These are phyloP conservation scores for Albifimbria verrucaria DNA, from an alignment of 2,329 filamentous ascomycete genomes.

Conservation along the genomic window DNA sequence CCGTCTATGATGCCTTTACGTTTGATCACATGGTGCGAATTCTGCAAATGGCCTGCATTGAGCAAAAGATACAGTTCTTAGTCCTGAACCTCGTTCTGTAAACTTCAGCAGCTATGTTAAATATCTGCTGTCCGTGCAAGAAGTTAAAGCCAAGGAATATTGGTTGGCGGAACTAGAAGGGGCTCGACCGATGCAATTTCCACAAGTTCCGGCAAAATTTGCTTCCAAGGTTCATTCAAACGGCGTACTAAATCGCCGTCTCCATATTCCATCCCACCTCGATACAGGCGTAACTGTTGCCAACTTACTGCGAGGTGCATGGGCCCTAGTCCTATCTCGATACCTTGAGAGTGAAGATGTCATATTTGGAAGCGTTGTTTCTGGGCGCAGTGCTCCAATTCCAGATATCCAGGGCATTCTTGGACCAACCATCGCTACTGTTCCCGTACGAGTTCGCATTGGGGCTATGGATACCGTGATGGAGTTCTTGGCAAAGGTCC, in stretches of 20 bases:
- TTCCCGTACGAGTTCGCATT: constrained; percentile 36
- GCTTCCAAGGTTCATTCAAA: constrained; percentile 38
- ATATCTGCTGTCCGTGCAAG: too few species aligned
- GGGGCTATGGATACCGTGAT: constrained; percentile 16
- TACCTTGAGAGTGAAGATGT: constrained; percentile 41
- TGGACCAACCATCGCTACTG: constrained; percentile 35
- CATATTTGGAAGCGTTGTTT: constrained; percentile 39
- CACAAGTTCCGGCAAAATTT: too few species aligned
- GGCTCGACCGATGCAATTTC: too few species aligned
- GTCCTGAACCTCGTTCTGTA: too few species aligned
- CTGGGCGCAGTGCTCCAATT: constrained; percentile 29
- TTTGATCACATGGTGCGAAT: too few species aligned
- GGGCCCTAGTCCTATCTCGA: constrained; percentile 44
- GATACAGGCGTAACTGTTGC: constrained; percentile 6
- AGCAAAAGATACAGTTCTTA: too few species aligned
- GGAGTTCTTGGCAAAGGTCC: constrained; percentile 8
- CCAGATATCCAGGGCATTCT: constrained; percentile 14
- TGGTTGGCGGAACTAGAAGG: too few species aligned
- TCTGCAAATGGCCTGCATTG: constrained; percentile 26
- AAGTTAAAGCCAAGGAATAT: too few species aligned
- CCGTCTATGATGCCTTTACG: constrained; percentile 49
- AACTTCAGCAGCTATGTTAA: too few species aligned
- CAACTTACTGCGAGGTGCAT: constrained; percentile 34
- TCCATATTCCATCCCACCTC: constrained; percentile 23
- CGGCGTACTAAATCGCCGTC: constrained; percentile 37